Percentiles rank a stretch among this genome's conserved stretches.
Evolutionary conservation across 768 basidiomycete species (phyloP).

Genomic region (Udeniomyces megalosporus): DNA sequence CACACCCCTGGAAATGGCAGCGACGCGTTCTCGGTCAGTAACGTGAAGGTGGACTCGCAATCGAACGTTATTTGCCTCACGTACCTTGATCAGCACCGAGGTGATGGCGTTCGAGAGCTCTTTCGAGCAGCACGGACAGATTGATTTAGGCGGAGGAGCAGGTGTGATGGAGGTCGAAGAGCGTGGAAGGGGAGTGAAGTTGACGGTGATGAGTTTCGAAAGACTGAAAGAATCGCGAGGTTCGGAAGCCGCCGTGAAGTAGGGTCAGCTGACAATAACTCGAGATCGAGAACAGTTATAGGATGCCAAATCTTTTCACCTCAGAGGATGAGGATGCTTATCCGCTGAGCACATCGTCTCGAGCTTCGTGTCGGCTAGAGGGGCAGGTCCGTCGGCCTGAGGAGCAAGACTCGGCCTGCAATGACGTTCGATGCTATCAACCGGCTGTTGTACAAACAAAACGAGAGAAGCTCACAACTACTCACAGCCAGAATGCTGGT

Average conservation of each 20-base stretch:
- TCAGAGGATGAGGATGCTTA: conserved; percentile 56
- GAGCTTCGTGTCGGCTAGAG: conserved; percentile 59
- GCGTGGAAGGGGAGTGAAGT: conserved; percentile 43
- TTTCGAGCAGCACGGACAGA: conserved; percentile 81
- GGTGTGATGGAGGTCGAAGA: conserved; percentile 19
- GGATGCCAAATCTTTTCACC: conserved; percentile 39
- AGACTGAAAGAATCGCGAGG: conserved; percentile 36
- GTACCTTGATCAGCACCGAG: conserved; percentile 17
- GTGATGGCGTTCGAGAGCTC: conserved; percentile 55
- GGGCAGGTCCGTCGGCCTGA: conserved; percentile 42
- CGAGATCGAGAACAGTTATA: neutral
- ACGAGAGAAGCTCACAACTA: neutral
- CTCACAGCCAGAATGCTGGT: conserved; percentile 79
- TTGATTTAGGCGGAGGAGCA: conserved; percentile 35
- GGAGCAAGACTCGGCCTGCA: conserved; percentile 45
- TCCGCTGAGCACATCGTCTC: conserved; percentile 80
- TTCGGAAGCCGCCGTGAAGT: too few relatives aligned
- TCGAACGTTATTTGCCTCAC: too few relatives aligned
- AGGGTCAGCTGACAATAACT: neutral
- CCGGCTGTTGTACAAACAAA: neutral
- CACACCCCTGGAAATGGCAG: conserved; percentile 42
- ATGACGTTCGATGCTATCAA: neutral
- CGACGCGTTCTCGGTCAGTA: neutral
- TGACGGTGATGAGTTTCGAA: conserved; percentile 66
- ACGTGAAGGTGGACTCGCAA: too few relatives aligned